Conservation (phyloP, 805 yeast genomes). For the Ogataea siamensis region DNA sequence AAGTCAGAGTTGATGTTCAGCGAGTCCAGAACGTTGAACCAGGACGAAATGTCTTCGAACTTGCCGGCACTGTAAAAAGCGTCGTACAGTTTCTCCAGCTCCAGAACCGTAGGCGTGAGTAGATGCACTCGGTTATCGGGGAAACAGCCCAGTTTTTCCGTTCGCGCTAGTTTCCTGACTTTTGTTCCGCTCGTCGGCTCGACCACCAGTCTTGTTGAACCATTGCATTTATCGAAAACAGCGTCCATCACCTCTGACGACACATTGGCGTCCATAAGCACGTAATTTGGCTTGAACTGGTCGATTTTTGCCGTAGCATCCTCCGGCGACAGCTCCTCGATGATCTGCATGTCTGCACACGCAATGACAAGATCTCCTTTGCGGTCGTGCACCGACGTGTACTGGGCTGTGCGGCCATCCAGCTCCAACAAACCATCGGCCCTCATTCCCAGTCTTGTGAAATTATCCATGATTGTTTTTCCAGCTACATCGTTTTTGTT, state of each 20-base stretch:
- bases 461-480: slow-evolving; percentile 32
- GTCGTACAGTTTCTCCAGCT: slow-evolving; percentile 53
- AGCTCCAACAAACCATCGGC: slow-evolving; percentile 39
- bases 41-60: slow-evolving; percentile 53
- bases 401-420: slow-evolving; percentile 56
- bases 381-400: slow-evolving; percentile 62
- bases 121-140: slow-evolving; percentile 48
- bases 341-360: slow-evolving; percentile 79
- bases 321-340: slow-evolving; percentile 46
- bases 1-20: slow-evolving; percentile 48
- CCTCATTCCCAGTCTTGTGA: slow-evolving; percentile 33
- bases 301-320: slow-evolving; percentile 44
- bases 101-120: slow-evolving; percentile 68
- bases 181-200: slow-evolving; percentile 82
- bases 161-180: slow-evolving; percentile 45
- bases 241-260: slow-evolving; percentile 40
- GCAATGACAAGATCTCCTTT: slow-evolving; percentile 69
- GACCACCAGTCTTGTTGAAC: slow-evolving; percentile 41
- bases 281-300: slow-evolving; percentile 42
- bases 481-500: slow-evolving; percentile 59
- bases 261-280: slow-evolving; percentile 70
- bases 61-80: slow-evolving; percentile 41
- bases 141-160: slow-evolving; percentile 38
- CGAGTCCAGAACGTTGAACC: slow-evolving; percentile 75
- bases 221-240: slow-evolving; percentile 31